Percentiles rank a stretch among this genome's conserved stretches.
Evolutionary conservation across 495 filamentous ascomycete genomes (phyloP).

Genomic region (Paragyromitra xinjiangensis): DNA sequence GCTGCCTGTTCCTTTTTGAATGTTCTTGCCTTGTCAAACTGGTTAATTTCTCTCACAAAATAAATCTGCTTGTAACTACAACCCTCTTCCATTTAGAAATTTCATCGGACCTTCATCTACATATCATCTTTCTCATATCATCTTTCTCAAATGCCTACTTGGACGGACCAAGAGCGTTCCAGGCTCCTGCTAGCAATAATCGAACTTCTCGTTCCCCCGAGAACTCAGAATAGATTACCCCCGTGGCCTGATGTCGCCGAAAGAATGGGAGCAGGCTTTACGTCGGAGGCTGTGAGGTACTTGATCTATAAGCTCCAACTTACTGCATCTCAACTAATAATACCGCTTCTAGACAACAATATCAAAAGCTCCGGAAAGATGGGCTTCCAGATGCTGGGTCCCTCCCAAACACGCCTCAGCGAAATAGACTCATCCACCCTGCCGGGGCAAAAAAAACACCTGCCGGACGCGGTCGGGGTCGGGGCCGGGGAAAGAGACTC

Average conservation of each 20-base stretch:
- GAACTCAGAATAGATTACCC: conserved; percentile 24
- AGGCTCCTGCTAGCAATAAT: conserved; percentile 41
- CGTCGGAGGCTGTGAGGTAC: conserved; percentile 39
- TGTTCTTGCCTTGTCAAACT: neutral
- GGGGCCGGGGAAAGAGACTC: conserved; percentile 15
- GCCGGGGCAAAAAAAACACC: conserved; percentile 18
- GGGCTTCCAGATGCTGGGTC: conserved; percentile 1
- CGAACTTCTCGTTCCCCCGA: conserved; percentile 37
- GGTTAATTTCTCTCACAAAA: neutral
- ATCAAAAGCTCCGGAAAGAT: conserved; percentile 46
- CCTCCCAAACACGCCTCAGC: conserved; percentile 32
- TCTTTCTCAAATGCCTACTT: conserved; percentile 25
- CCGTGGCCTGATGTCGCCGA: conserved; percentile 45
- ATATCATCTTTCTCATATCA: neutral
- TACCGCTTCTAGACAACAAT: conserved; percentile 42
- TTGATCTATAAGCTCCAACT: neutral
- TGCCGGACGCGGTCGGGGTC: neutral
- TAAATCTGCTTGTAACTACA: neutral
- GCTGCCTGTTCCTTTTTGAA: neutral
- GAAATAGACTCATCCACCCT: conserved; percentile 13
- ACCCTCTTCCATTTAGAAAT: neutral
- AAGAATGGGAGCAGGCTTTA: conserved; percentile 49
- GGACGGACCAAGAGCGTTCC: conserved; percentile 45
- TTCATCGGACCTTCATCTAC: neutral
- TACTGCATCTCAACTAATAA: neutral